Evolutionary conservation across 2,329 filamentous ascomycete species (phyloP).

Genomic region (Daldinia sp.): DNA sequence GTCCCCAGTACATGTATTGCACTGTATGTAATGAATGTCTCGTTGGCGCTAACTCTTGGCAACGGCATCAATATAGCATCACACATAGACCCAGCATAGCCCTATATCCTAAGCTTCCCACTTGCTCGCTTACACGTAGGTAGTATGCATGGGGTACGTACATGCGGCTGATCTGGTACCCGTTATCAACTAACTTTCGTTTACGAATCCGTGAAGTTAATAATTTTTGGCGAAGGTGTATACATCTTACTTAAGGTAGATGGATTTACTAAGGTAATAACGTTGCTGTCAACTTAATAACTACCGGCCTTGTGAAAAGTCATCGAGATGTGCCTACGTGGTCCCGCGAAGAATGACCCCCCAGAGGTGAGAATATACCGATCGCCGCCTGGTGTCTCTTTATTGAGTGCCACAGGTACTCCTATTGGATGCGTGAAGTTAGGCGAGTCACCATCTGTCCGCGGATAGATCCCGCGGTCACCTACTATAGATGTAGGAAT

Average conservation of each 20-base stretch:
- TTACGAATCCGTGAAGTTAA: neutral
- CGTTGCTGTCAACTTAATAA: neutral
- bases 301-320: neutral
- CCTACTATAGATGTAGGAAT: conserved; percentile 14
- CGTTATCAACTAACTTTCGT: conserved; percentile 1
- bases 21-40: too few relatives aligned
- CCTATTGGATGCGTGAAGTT: conserved; percentile 3
- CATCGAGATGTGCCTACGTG: neutral
- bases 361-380: conserved; percentile 3
- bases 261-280: conserved; percentile 10
- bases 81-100: conserved; percentile 2
- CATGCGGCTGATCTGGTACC: conserved; percentile 26
- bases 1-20: neutral
- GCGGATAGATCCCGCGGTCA: conserved; percentile 23
- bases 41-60: neutral
- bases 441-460: conserved; percentile 14
- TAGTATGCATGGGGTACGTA: conserved; percentile 23
- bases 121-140: conserved; percentile 8
- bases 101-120: neutral
- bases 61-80: conserved; percentile 7
- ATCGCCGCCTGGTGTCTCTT: conserved; percentile 4
- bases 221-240: neutral
- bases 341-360: neutral
- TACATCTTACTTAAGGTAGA: neutral
- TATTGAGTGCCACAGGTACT: neutral